phyloP scores from a whole-genome alignment of 305 asterid species.

The Fraxinus ornus region DNA sequence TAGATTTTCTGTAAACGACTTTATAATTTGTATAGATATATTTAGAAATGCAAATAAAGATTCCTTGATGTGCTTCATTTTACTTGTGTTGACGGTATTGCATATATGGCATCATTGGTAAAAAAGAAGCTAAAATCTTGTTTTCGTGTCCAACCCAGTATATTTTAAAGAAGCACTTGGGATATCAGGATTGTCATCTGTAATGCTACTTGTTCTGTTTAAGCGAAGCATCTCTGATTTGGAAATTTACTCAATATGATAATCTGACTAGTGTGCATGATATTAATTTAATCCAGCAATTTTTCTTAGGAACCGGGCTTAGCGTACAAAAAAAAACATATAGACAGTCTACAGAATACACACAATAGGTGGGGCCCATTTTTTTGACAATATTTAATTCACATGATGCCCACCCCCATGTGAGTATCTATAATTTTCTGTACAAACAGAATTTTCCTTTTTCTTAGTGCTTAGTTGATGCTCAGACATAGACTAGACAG shows the following conservation, averaged over 20 bases:
- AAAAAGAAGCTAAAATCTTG: neutral
- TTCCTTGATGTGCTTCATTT: neutral
- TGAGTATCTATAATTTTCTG: too few species aligned
- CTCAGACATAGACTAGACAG: neutral
- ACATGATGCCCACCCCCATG: too few species aligned
- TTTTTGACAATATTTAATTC: too few species aligned
- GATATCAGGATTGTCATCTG: neutral
- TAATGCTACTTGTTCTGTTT: neutral
- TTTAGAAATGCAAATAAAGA: neutral
- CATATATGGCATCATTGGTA: neutral
- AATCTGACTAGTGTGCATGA: neutral
- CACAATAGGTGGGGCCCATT: too few species aligned
- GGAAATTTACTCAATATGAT: neutral
- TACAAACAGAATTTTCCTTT: neutral
- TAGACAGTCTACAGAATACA: too few species aligned
- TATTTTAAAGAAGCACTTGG: neutral
- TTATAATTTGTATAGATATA: neutral
- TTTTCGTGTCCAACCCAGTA: neutral
- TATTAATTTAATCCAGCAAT: neutral
- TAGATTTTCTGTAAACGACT: neutral
- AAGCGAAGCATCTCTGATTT: neutral
- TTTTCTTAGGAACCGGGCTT: neutral
- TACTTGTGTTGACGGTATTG: neutral
- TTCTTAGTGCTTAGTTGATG: neutral
- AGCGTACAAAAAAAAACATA: too few species aligned